Conservation (phyloP, 2,329 filamentous ascomycete species). For the Neophaeococcomyces mojaviensis region DNA sequence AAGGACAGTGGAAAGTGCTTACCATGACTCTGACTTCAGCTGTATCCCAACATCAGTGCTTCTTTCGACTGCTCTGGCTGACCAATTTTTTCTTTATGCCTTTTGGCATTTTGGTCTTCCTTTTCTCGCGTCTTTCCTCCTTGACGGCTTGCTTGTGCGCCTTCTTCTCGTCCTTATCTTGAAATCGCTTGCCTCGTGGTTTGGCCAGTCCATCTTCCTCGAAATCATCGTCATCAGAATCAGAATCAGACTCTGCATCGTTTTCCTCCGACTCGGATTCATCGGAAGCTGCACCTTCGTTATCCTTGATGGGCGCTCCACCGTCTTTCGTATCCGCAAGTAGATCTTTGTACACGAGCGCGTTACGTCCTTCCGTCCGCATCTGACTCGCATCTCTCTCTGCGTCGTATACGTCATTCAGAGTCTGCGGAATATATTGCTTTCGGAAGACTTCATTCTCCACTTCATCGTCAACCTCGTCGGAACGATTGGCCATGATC, state of each 20-base stretch:
- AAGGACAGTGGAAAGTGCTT: neutral
- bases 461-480: slow-evolving; percentile 50
- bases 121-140: slow-evolving; percentile 88
- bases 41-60: slow-evolving; percentile 43
- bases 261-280: slow-evolving; percentile 33
- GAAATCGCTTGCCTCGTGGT: slow-evolving; percentile 75
- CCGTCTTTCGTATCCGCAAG: slow-evolving; percentile 55
- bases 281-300: slow-evolving; percentile 33
- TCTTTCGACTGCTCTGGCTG: slow-evolving; percentile 52
- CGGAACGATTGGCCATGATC: slow-evolving; percentile 54
- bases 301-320: slow-evolving; percentile 17
- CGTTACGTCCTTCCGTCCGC: slow-evolving; percentile 61
- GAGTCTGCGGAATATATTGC: slow-evolving; percentile 91
- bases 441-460: slow-evolving; percentile 91
- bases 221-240: slow-evolving; percentile 38
- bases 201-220: slow-evolving; percentile 45
- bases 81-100: slow-evolving; percentile 87
- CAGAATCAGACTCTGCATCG: slow-evolving; percentile 21
- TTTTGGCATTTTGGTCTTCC: slow-evolving; percentile 94
- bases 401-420: slow-evolving; percentile 93
- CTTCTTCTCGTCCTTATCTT: slow-evolving; percentile 85
- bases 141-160: slow-evolving; percentile 87
- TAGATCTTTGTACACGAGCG: slow-evolving; percentile 78
- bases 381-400: slow-evolving; percentile 81
- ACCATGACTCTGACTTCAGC: slow-evolving; percentile 11